These are phyloP conservation scores for Vanrija sp. DNA, from an alignment of 1,284 basidiomycete genomes.

Conservation along the genomic window DNA sequence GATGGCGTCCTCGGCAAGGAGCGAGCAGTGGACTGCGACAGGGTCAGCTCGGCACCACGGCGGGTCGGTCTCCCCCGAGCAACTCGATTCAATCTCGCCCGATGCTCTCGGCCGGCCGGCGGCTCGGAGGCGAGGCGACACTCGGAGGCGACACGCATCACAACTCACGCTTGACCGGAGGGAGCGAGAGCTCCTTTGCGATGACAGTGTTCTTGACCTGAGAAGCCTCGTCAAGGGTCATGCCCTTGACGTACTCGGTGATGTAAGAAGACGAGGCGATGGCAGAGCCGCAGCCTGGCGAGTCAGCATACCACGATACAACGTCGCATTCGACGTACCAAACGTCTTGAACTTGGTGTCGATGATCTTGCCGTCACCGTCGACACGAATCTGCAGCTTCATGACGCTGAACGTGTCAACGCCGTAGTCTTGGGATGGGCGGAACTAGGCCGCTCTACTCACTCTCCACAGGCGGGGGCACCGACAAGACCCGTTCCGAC, in stretches of 20 bases:
- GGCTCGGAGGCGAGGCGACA: too few relatives aligned
- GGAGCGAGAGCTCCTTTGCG: conserved; percentile 90
- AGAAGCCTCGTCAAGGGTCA: conserved; percentile 88
- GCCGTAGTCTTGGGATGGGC: neutral
- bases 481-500: conserved; percentile 96
- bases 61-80: neutral
- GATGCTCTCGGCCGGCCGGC: too few relatives aligned
- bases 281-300: conserved; percentile 65
- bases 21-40: conserved; percentile 56
- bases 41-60: conserved; percentile 1
- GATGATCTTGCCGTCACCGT: conserved; percentile 83
- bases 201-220: conserved; percentile 99
- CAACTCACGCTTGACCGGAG: conserved; percentile 93
- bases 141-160: neutral
- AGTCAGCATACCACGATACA: too few relatives aligned
- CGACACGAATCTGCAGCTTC: conserved; percentile 98
- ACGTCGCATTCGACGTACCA: conserved; percentile 37
- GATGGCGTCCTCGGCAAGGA: conserved; percentile 98
- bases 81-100: too few relatives aligned
- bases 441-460: conserved; percentile 4
- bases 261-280: conserved; percentile 96
- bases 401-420: conserved; percentile 83
- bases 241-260: conserved; percentile 96
- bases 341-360: conserved; percentile 99
- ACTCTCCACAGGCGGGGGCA: conserved; percentile 57